Percentiles rank a stretch among this genome's conserved stretches.
Conservation (phyloP, 1,139 yeast species). For the Zygosaccharomyces sapae region DNA sequence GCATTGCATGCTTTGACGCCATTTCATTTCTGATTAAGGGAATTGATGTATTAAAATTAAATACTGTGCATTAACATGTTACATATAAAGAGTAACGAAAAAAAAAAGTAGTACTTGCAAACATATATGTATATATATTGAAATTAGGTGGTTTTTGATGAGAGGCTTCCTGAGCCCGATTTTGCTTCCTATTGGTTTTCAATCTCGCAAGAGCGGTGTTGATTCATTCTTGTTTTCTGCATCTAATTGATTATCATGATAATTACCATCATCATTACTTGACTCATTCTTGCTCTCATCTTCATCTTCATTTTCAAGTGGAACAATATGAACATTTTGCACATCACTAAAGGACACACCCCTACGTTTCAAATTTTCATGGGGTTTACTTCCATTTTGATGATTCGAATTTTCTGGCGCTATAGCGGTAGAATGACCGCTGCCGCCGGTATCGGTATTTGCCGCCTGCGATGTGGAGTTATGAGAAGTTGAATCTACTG, state of each 20-base stretch:
- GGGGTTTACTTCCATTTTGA: not conserved
- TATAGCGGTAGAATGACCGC: not conserved
- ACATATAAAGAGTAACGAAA: not conserved
- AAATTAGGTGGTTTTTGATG: not conserved
- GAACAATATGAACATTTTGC: conserved; percentile 30
- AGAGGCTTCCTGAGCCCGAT: not conserved
- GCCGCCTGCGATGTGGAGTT: conserved; percentile 5
- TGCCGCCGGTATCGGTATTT: not conserved
- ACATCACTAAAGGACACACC: conserved; percentile 33
- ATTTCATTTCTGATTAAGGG: not conserved
- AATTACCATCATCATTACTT: conserved; percentile 3
- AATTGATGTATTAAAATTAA: not conserved
- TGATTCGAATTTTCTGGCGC: not conserved
- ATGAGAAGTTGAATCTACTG: not conserved
- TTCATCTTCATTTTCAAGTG: conserved; percentile 15
- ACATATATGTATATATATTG: not conserved
- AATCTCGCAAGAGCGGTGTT: not conserved
- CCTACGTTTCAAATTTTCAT: conserved; percentile 12
- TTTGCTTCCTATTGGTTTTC: not conserved
- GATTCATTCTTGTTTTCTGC: not conserved
- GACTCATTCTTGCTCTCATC: conserved; percentile 5
- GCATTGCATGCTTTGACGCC: conserved; percentile 17
- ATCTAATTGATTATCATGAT: not conserved
- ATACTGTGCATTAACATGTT: not conserved
- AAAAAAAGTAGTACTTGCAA: not conserved